phyloP scores from a whole-genome alignment of 192 early-diverging fungal species.

The Cetraspora pellucida region DNA sequence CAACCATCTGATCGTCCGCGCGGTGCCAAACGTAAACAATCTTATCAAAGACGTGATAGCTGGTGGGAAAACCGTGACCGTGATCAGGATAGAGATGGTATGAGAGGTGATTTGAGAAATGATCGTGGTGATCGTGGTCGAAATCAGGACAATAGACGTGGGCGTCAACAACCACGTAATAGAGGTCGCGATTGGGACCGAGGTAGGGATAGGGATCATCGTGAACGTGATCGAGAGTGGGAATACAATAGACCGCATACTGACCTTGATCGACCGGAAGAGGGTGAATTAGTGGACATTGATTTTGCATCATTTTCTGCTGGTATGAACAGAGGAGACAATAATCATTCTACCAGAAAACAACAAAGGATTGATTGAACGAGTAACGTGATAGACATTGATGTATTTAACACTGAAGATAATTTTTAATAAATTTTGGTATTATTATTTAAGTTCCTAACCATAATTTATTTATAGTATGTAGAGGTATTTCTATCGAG shows the following conservation, averaged over 20 bases:
- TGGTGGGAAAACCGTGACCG: background rate
- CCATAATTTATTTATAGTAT: too few species aligned
- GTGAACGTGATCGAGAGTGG: slow-evolving; percentile 8
- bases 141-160: background rate
- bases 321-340: background rate
- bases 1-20: background rate
- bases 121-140: background rate
- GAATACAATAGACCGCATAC: slow-evolving; percentile 13
- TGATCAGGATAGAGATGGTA: slow-evolving; percentile 4
- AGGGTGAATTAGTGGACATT: slow-evolving; percentile 11
- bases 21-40: background rate
- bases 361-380: too few species aligned
- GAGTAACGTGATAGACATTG: too few species aligned
- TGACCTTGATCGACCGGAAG: slow-evolving; percentile 16
- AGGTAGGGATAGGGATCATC: background rate
- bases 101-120: background rate
- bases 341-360: background rate
- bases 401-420: too few species aligned
- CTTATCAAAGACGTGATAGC: background rate
- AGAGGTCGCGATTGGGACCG: slow-evolving; percentile 7
- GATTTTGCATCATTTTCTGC: background rate
- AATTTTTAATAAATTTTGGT: too few species aligned
- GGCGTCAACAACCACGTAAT: background rate
- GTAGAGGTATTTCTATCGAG: too few species aligned
- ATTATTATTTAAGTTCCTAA: too few species aligned